Conservation (phyloP, 345 rosid species). For the Linum usitatissimum region DNA sequence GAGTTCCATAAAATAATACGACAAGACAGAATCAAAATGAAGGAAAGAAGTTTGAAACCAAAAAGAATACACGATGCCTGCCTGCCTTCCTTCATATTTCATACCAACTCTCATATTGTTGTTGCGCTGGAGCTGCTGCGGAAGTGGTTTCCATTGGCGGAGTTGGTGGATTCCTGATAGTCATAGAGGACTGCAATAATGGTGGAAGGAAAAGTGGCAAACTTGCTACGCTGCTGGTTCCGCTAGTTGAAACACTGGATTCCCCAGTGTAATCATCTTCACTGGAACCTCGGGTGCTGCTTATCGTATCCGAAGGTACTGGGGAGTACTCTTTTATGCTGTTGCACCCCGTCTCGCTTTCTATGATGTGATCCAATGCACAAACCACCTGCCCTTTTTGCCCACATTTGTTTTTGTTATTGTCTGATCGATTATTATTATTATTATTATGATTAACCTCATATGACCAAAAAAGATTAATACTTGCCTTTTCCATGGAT, state of each 20-base stretch:
- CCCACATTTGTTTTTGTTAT: neutral
- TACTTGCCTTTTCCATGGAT: conserved; percentile 33
- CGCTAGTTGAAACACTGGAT: conserved; percentile 8
- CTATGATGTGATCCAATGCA: conserved; percentile 30
- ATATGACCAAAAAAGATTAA: neutral
- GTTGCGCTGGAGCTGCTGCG: neutral
- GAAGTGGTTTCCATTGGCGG: conserved; percentile 16
- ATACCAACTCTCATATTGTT: no score
- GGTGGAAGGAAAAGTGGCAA: neutral
- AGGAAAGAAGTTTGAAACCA: no score
- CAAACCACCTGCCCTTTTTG: conserved; percentile 30
- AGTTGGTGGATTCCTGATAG: neutral
- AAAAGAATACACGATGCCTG: no score
- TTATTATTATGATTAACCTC: no score
- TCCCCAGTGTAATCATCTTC: conserved; percentile 20
- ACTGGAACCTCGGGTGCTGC: conserved; percentile 20
- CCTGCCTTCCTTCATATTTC: no score
- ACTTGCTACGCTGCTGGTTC: conserved; percentile 8
- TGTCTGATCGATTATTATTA: no score
- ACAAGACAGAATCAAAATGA: no score
- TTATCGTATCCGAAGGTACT: conserved; percentile 24
- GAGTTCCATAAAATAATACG: no score
- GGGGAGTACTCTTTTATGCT: conserved; percentile 29
- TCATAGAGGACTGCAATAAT: neutral
- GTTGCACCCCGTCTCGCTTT: conserved; percentile 14